These are phyloP conservation scores for Globisporangium middletonii DNA, from an alignment of 352 stramenopile species.

Conservation along the genomic window DNA sequence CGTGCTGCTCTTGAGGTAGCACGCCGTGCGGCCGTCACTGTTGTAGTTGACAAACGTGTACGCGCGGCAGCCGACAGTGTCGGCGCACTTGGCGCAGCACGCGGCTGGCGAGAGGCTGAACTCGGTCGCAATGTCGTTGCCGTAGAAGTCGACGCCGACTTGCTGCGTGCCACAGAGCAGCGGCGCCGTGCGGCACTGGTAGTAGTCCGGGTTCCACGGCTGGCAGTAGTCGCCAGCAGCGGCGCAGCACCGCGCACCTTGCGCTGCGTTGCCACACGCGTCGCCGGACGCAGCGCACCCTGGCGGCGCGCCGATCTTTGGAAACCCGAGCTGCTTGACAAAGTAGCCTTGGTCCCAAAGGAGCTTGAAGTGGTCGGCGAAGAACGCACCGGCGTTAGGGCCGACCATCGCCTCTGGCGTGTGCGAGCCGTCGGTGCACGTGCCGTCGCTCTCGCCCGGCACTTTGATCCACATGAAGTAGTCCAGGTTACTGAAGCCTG, in stretches of 20 bases:
- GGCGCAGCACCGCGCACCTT: constrained; percentile 5
- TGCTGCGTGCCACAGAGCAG: constrained; percentile 3
- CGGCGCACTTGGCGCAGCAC: constrained; percentile 12
- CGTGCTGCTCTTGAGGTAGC: constrained; percentile 1
- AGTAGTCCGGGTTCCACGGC: constrained; percentile 20
- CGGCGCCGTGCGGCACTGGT: constrained; percentile 16
- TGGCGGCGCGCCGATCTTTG: constrained; percentile 23
- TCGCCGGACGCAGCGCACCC: background rate
- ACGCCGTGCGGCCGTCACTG: background rate
- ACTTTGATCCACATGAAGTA: constrained; percentile 76
- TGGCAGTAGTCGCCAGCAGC: constrained; percentile 17
- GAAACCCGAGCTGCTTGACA: constrained; percentile 29
- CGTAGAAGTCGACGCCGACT: constrained; percentile 12
- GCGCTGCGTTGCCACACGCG: background rate
- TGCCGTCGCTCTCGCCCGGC: constrained; percentile 59
- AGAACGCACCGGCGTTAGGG: constrained; percentile 49
- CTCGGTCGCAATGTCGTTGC: constrained; percentile 7
- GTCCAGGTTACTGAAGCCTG: constrained; percentile 41
- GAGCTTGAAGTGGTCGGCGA: constrained; percentile 37
- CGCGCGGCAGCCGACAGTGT: constrained; percentile 17
- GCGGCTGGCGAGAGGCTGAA: constrained; percentile 5
- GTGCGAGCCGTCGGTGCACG: constrained; percentile 22
- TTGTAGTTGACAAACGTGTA: constrained; percentile 30
- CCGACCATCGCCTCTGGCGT: constrained; percentile 45
- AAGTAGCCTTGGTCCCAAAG: constrained; percentile 69